A percentile compares a stretch with the other conserved stretches of the same genome.
phyloP scores from a whole-genome alignment of 345 rosid species.

The Syzygium oleosum region DNA sequence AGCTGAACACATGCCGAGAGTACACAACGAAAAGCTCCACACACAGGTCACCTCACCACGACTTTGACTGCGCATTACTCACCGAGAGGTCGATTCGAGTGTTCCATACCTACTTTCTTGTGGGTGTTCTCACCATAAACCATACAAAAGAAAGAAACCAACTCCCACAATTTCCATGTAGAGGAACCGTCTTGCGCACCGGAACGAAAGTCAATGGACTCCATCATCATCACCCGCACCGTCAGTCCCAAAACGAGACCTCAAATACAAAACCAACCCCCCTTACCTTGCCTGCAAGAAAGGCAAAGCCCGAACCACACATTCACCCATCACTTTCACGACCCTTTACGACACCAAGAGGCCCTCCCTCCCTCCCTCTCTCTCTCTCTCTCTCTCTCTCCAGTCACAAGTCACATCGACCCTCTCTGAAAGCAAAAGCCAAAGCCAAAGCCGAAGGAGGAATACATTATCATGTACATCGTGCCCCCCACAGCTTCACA shows the following conservation, averaged over 20 bases:
- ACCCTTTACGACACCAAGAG: neutral
- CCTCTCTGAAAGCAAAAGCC: neutral
- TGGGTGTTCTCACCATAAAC: neutral
- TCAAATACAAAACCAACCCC: neutral
- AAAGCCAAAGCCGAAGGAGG: neutral
- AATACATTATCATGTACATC: neutral
- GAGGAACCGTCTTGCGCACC: neutral
- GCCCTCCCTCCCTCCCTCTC: neutral
- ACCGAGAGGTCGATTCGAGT: neutral
- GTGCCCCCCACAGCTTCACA: neutral
- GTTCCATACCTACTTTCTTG: neutral
- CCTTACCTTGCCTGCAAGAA: neutral
- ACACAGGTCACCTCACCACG: neutral
- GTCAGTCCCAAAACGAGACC: neutral
- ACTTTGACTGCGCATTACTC: neutral
- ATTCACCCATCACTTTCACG: neutral
- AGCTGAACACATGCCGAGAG: neutral
- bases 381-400: neutral
- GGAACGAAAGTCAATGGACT: neutral
- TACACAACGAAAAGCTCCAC: neutral
- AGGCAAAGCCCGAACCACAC: neutral
- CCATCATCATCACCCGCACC: neutral
- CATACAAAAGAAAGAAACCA: neutral
- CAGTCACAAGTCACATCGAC: neutral
- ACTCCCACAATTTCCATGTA: neutral